Conservation (phyloP, 2,329 filamentous ascomycete species). For the Claviceps sp. region DNA sequence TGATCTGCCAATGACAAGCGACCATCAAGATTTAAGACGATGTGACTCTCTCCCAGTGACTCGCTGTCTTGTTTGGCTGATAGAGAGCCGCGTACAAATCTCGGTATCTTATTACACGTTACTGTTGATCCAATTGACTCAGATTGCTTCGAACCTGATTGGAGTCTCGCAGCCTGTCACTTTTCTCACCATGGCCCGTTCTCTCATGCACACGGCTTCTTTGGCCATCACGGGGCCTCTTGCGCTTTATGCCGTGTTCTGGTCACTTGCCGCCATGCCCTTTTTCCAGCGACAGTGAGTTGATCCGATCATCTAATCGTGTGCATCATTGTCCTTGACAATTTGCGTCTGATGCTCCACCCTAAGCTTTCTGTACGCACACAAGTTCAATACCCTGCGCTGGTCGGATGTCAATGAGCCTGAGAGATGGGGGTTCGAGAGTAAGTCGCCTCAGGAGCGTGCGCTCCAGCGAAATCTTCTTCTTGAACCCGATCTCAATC, state of each 20-base stretch:
- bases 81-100: neutral
- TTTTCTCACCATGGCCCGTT: conserved; percentile 7
- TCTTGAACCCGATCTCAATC: neutral
- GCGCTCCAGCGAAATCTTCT: neutral
- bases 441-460: conserved; percentile 29
- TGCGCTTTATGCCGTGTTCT: conserved; percentile 50
- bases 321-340: neutral
- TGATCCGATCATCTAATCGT: neutral
- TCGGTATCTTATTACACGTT: neutral
- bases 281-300: conserved; percentile 69
- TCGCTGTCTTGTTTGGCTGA: neutral
- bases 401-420: conserved; percentile 64
- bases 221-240: conserved; percentile 39
- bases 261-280: conserved; percentile 54
- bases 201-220: conserved; percentile 18
- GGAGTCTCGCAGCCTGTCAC: neutral
- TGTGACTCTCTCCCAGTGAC: no score
- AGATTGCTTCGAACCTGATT: neutral
- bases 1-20: no score
- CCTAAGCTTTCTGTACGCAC: conserved; percentile 64
- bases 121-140: neutral
- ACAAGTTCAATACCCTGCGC: conserved; percentile 60
- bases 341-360: neutral
- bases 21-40: no score
- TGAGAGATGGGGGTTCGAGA: conserved; percentile 75